Evolutionary conservation across 148 eudicot genomes (phyloP), one percentile per base, ranked within the genome.

Genomic region (Polygonum aviculare): DNA sequence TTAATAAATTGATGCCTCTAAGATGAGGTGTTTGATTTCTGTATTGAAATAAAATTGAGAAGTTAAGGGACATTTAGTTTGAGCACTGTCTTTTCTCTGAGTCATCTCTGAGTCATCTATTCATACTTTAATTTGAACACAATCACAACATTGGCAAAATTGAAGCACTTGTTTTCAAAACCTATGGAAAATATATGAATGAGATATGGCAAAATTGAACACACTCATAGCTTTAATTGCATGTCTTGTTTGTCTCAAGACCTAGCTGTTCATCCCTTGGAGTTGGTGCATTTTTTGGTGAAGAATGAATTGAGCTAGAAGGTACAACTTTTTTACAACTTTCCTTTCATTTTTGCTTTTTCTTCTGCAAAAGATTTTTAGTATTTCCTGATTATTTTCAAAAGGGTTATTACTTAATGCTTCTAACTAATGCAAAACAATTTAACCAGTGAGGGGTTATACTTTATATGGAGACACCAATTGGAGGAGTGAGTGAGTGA

Each of bases 181-280:
- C n/a, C n/a, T n/a, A n/a, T n/a, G n/a, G n/a, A n/a, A n/a, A 26
- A 26, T 26, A 26, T 26, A 26, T 26, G 31, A 26, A 26, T 26
- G 0, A 26, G 31, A 26, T 26, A 26, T 26, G 31, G 31, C 31
- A 26, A 26, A 26, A 26, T 26, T 26, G 31, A 26, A 26, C 31
- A 26, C 31, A 26, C n/a, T n/a, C n/a, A n/a, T n/a, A n/a, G n/a
- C n/a, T n/a, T n/a, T n/a, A n/a, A n/a, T 36, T 67, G 7, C 45
- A 67, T 67, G 72, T 72, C 45, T 72, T 15, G 40, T 50, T 81
- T 48, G 75, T 77, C 65, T 82, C 83, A 95, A 97, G 99, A 73
- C 99, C 99, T 79, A 97, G 99, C 15, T 95, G 99, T 81, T 95
- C 99, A 73, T 95, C 99, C 41, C 79, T 95, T 81, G 99, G 99